Conservation (phyloP, 2,329 filamentous ascomycete species). For the Aspergillus vadensis region DNA sequence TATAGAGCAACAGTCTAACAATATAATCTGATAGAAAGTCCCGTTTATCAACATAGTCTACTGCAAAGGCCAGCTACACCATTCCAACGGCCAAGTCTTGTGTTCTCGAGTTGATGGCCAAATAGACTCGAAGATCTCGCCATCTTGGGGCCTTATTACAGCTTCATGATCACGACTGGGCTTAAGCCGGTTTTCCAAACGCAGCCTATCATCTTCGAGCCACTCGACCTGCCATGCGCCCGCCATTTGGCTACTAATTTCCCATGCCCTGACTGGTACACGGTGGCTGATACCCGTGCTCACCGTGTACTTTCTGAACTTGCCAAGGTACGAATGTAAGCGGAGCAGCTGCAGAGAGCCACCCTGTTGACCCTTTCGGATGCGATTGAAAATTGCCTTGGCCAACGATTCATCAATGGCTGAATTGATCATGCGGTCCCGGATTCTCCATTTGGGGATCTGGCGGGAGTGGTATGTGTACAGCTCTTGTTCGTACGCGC, state of each 20-base stretch:
- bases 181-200: neutral
- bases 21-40: too few relatives aligned
- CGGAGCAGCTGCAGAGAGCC: neutral
- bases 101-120: neutral
- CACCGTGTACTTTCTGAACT: neutral
- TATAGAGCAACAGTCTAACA: too few relatives aligned
- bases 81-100: neutral
- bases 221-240: neutral
- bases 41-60: neutral
- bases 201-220: neutral
- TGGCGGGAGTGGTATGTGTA: neutral
- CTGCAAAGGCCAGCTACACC: neutral
- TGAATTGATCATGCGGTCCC: neutral
- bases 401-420: neutral
- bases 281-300: neutral
- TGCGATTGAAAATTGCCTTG: neutral
- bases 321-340: neutral
- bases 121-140: neutral
- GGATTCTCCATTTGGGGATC: neutral
- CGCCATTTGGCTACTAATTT: neutral
- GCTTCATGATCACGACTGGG: neutral
- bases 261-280: neutral
- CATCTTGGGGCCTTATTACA: neutral
- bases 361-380: neutral
- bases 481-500: neutral